These are phyloP conservation scores for Rhizoclosmatium globosum DNA, from an alignment of 192 early-diverging fungal species.

Conservation along the genomic window DNA sequence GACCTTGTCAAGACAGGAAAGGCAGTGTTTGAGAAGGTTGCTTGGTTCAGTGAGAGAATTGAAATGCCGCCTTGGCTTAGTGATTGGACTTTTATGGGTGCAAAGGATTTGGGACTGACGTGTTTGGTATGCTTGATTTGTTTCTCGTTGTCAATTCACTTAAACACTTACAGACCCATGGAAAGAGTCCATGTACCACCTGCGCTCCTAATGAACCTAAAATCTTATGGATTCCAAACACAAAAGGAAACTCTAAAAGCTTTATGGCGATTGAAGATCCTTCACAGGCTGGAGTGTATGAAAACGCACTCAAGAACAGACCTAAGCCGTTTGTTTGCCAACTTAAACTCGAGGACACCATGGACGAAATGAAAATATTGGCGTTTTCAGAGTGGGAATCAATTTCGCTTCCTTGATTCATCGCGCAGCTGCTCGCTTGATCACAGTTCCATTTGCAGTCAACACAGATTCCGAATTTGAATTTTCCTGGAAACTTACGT, in stretches of 20 bases:
- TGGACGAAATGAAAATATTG: constrained; percentile 1
- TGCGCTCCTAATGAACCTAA: constrained; percentile 52
- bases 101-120: not conserved
- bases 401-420: constrained; percentile 53
- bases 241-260: constrained; percentile 31
- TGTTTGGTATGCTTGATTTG: constrained; percentile 10
- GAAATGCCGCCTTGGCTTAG: constrained; percentile 32
- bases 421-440: constrained; percentile 44
- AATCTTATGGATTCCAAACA: constrained; percentile 40
- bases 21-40: constrained; percentile 44
- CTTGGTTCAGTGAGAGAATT: constrained; percentile 55
- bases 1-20: constrained; percentile 44
- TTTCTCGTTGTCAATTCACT: not conserved
- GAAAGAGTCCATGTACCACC: constrained; percentile 38
- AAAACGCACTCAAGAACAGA: constrained; percentile 52
- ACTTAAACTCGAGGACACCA: constrained; percentile 18
- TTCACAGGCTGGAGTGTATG: constrained; percentile 49
- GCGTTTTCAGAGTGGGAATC: constrained; percentile 46
- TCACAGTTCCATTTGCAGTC: constrained; percentile 14
- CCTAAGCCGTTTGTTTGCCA: constrained; percentile 51
- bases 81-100: constrained; percentile 48
- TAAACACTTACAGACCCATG: constrained; percentile 15
- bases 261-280: constrained; percentile 49
- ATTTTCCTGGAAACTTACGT: constrained; percentile 50
- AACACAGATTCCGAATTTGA: not conserved